Conservation (phyloP, 805 yeast genomes). For the Lipomyces chichibuensis region DNA sequence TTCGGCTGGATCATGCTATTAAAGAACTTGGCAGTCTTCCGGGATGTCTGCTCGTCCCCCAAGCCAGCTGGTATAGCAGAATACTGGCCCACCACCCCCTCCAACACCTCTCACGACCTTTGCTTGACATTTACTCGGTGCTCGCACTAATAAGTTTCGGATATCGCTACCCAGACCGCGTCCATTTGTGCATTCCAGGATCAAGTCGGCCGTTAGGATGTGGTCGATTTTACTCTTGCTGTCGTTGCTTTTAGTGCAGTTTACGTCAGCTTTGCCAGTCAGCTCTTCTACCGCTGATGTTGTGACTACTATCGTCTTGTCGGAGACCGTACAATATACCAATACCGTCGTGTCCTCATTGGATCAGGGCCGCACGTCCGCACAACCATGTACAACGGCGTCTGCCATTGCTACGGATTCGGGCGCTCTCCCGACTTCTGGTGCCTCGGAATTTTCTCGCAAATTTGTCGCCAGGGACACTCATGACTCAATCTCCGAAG, state of each 20-base stretch:
- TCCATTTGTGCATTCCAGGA: background rate
- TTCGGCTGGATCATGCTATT: background rate
- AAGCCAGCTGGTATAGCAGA: no score
- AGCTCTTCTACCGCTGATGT: background rate
- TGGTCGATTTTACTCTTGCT: background rate
- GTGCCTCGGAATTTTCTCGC: background rate
- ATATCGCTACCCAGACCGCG: no score
- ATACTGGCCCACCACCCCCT: no score
- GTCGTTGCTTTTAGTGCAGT: background rate
- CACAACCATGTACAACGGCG: background rate
- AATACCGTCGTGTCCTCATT: background rate
- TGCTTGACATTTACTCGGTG: background rate
- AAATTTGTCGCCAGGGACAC: background rate
- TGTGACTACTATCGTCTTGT: conserved; percentile 1
- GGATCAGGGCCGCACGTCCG: background rate
- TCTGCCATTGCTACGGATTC: conserved; percentile 4
- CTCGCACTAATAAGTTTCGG: no score
- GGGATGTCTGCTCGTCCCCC: no score
- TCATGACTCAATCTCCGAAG: background rate
- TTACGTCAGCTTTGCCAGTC: background rate
- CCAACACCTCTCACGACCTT: background rate
- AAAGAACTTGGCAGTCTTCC: background rate
- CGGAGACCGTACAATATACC: conserved; percentile 19
- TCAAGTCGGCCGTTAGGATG: background rate
- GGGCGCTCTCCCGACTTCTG: background rate